Evolutionary conservation across 148 eudicot species (phyloP), one percentile per base, ranked within the genome.

Genomic region (Rhododendron molle): DNA sequence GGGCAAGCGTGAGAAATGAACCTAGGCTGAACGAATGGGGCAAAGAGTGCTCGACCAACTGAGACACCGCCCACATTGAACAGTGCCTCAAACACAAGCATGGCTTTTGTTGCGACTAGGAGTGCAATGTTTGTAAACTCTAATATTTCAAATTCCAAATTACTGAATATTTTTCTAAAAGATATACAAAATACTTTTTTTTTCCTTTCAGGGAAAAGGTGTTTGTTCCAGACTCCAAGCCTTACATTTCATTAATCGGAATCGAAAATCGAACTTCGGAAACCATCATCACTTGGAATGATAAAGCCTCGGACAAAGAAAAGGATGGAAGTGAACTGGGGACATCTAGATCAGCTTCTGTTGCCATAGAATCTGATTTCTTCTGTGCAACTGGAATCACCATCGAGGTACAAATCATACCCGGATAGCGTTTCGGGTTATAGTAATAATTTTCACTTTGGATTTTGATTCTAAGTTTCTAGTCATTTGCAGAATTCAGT

Each of bases 341-440:
- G n/a, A 97, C 98, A 10, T 97, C 69, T 85, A 88, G 90, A 54
- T 90, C 99, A 30, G 98, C 98, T 58, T 89, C 99, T 7, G 86
- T 95, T 28, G 74, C 92, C 80, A 83, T 97, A 15, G 93, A 91
- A 86, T 92, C 98, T 9, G 93, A 97, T 86, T 96, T 91, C 83
- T 97, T 97, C 72, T 92, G 96, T 60, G 96, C 98, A 3, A 84
- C 94, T 38, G 92, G 94, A 71, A 90, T 97, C 87, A 97, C 99
- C 52, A 89, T 95, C 47, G 86, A 94, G 99, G 99, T 95, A 85
- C 85, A 47, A 43, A 18, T 30, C 15, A 69, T 23, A 71, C 76
- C 80, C 8, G 1, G 28, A 21, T 43, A 21, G 18, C 28, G 0
- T 74, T 34, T 36, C 4, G n/a, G 44, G 10, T 74, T 6, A 15